Percentiles rank a stretch among this genome's conserved stretches.
Evolutionary conservation across 2,329 filamentous ascomycete species (phyloP).

Genomic region (Iodosphaeria phyllophila): DNA sequence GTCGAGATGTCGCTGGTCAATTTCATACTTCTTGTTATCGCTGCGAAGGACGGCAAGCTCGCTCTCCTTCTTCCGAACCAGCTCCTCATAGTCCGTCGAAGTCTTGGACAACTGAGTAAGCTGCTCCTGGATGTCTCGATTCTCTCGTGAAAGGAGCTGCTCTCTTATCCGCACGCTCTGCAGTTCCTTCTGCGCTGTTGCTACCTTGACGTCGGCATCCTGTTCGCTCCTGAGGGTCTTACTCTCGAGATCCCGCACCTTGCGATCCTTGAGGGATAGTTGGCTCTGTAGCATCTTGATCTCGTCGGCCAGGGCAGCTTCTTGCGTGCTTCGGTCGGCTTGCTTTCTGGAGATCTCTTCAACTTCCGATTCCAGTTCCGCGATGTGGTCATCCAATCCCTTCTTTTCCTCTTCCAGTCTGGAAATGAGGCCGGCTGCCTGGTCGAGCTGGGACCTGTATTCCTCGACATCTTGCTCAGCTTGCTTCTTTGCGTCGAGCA

Average conservation of each 20-base stretch:
- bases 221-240: constrained; percentile 75
- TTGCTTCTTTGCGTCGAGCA: constrained; percentile 76
- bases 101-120: constrained; percentile 76
- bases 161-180: constrained; percentile 55
- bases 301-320: constrained; percentile 63
- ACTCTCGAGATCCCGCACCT: constrained; percentile 68
- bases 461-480: constrained; percentile 71
- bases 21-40: constrained; percentile 68
- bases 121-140: constrained; percentile 65
- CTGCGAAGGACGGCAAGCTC: constrained; percentile 71
- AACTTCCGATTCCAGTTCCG: constrained; percentile 52
- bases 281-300: constrained; percentile 87
- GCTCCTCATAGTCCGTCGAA: constrained; percentile 86
- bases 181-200: constrained; percentile 61
- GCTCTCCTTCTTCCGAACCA: constrained; percentile 85
- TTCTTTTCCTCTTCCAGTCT: constrained; percentile 76
- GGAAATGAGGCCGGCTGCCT: constrained; percentile 73
- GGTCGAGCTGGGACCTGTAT: constrained; percentile 68
- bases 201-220: constrained; percentile 72
- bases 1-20: constrained; percentile 61
- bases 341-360: constrained; percentile 51
- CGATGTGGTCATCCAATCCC: constrained; percentile 46
- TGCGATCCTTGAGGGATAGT: constrained; percentile 72
- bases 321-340: constrained; percentile 55
- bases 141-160: constrained; percentile 61